Percentiles rank a stretch among this genome's conserved stretches.
These are phyloP conservation scores for Pichia nakasei DNA, from an alignment of 805 yeast species.

Conservation along the genomic window DNA sequence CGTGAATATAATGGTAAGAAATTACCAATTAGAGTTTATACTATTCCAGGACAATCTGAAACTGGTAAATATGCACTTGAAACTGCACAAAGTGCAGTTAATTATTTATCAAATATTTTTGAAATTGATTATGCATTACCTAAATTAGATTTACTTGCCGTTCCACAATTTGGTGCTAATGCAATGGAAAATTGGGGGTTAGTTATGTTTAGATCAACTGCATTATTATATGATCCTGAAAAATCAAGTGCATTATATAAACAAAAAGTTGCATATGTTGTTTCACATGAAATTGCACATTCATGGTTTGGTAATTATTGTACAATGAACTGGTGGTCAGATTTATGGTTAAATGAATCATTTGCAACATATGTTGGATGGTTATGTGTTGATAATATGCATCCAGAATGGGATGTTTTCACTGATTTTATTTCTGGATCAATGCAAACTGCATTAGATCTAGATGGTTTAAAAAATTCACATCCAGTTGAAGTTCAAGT, in stretches of 20 bases:
- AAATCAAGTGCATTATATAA: conserved; percentile 44
- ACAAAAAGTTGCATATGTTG: conserved; percentile 72
- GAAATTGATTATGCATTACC: conserved; percentile 66
- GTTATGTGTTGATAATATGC: conserved; percentile 56
- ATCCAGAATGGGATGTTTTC: conserved; percentile 79
- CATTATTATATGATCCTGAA: conserved; percentile 39
- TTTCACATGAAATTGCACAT: conserved; percentile 81
- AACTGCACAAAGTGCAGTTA: conserved; percentile 42
- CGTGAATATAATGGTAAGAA: conserved; percentile 32
- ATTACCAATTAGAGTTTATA: conserved; percentile 43
- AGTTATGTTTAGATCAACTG: conserved; percentile 56
- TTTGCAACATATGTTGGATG: conserved; percentile 84
- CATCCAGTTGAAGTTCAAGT: conserved; percentile 83
- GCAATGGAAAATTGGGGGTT: conserved; percentile 94
- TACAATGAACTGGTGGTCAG: conserved; percentile 94
- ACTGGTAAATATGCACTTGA: conserved; percentile 41
- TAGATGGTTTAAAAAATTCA: conserved; percentile 53
- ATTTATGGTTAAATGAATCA: conserved; percentile 83
- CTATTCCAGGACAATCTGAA: conserved; percentile 39
- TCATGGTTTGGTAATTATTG: conserved; percentile 89
- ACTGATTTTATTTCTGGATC: conserved; percentile 44
- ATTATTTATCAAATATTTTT: conserved; percentile 39
- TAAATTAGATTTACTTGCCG: conserved; percentile 70
- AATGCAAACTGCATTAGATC: conserved; percentile 40
- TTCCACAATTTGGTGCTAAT: conserved; percentile 72